Evolutionary conservation across 2,329 filamentous ascomycete genomes (phyloP).

Genomic region (Myriosclerotinia duriaeana): DNA sequence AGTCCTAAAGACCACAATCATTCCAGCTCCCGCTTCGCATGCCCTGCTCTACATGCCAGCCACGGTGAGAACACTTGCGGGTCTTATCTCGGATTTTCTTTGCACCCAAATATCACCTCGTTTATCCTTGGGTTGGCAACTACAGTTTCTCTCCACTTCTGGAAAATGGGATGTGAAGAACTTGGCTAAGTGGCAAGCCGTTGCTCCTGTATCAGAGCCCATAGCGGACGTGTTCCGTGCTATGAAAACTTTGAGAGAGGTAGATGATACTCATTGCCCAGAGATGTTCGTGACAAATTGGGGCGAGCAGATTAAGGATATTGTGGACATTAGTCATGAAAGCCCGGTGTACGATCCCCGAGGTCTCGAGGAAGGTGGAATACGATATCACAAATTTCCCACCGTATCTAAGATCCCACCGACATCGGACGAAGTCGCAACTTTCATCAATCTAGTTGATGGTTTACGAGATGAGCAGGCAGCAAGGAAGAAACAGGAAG

Average conservation of each 20-base stretch:
- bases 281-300: conserved; percentile 67
- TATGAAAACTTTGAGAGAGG: conserved; percentile 89
- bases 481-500: conserved; percentile 45
- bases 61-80: conserved; percentile 73
- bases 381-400: conserved; percentile 81
- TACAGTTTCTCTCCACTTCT: conserved; percentile 81
- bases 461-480: conserved; percentile 57
- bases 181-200: conserved; percentile 82
- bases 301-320: conserved; percentile 65
- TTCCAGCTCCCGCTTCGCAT: conserved; percentile 78
- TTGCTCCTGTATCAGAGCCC: conserved; percentile 71
- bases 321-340: conserved; percentile 90
- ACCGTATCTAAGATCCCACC: conserved; percentile 92
- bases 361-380: conserved; percentile 63
- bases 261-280: conserved; percentile 80
- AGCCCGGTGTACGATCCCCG: conserved; percentile 83
- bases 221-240: conserved; percentile 81
- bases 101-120: conserved; percentile 71
- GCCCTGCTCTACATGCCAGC: conserved; percentile 78
- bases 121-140: conserved; percentile 83
- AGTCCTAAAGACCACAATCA: conserved; percentile 65
- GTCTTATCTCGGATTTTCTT: conserved; percentile 81
- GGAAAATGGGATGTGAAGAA: conserved; percentile 99
- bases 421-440: conserved; percentile 50
- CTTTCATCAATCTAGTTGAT: conserved; percentile 58